Conservation (phyloP, 2,329 filamentous ascomycete genomes). For the Penicillium frequentans region DNA sequence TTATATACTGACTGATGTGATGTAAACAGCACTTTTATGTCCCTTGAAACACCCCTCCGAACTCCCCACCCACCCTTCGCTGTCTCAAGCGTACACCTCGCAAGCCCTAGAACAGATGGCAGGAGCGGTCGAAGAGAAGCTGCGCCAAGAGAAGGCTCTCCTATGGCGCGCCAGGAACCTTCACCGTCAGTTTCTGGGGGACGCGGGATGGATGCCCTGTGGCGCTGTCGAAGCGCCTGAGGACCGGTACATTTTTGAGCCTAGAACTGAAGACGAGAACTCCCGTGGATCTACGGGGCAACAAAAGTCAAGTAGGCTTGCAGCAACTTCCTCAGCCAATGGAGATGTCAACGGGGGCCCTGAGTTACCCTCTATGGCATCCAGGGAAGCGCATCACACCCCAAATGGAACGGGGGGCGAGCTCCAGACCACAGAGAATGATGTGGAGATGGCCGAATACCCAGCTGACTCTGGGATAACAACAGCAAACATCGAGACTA, state of each 20-base stretch:
- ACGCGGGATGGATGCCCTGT: constrained; percentile 60
- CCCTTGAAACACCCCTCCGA: constrained; percentile 64
- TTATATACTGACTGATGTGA: constrained; percentile 11
- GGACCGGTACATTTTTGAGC: constrained; percentile 51
- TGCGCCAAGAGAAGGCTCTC: constrained; percentile 57
- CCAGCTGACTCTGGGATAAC: constrained; percentile 12
- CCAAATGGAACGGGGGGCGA: constrained; percentile 10
- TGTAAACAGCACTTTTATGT: constrained; percentile 53
- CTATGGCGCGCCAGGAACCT: constrained; percentile 60
- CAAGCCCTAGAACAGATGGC: constrained; percentile 60
- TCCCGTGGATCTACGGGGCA: constrained; percentile 15
- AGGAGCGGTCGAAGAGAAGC: constrained; percentile 55
- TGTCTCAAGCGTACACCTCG: constrained; percentile 60
- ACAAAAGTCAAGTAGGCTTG: constrained; percentile 16
- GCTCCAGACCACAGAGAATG: constrained; percentile 16
- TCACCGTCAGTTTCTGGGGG: constrained; percentile 59
- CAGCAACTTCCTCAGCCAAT: constrained; percentile 7
- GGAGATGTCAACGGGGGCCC: constrained; percentile 13
- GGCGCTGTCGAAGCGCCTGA: constrained; percentile 52
- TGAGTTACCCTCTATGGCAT: constrained; percentile 6
- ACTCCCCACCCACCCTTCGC: constrained; percentile 58
- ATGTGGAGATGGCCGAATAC: constrained; percentile 37
- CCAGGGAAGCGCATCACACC: constrained; percentile 10
- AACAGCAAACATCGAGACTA: constrained; percentile 2
- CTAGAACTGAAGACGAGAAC: constrained; percentile 23